Conservation (phyloP, 805 yeast genomes). For the Martiniozyma abietophila region DNA sequence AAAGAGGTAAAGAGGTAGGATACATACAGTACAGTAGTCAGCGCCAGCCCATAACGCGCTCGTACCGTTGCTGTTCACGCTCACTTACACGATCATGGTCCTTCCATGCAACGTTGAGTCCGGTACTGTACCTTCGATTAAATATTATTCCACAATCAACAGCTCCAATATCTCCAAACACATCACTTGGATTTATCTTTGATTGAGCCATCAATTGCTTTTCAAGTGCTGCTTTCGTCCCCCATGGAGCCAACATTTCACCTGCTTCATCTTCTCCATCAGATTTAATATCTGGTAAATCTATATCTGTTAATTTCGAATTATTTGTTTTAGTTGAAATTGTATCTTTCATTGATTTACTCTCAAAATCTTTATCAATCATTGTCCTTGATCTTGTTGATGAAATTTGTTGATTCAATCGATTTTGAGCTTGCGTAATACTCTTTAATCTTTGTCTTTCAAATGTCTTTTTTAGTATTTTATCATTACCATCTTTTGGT, state of each 20-base stretch:
- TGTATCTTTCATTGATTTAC: background rate
- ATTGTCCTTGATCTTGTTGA: background rate
- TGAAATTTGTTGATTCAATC: slow-evolving; percentile 2
- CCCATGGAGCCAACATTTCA: slow-evolving; percentile 20
- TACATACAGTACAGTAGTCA: background rate
- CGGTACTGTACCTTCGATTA: slow-evolving; percentile 15
- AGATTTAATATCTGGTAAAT: slow-evolving; percentile 17
- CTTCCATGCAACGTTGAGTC: slow-evolving; percentile 21
- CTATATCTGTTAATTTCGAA: too few species aligned
- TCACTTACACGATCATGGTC: slow-evolving; percentile 17
- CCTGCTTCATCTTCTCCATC: slow-evolving; percentile 11
- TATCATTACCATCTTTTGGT: background rate
- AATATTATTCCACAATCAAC: slow-evolving; percentile 20
- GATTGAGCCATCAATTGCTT: slow-evolving; percentile 16
- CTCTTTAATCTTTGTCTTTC: background rate
- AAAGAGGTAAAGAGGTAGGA: slow-evolving; percentile 4
- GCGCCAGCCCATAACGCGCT: slow-evolving; percentile 22
- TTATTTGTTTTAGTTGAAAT: too few species aligned
- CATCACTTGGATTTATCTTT: slow-evolving; percentile 16
- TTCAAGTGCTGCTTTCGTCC: slow-evolving; percentile 11
- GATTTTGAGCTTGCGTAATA: background rate
- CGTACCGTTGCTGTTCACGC: slow-evolving; percentile 21
- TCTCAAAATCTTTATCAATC: background rate
- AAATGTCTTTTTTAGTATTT: background rate
- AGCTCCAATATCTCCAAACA: slow-evolving; percentile 20